Base-by-base conservation (phyloP, 345 rosid species). In the Stellera chamaejasme region DNA sequence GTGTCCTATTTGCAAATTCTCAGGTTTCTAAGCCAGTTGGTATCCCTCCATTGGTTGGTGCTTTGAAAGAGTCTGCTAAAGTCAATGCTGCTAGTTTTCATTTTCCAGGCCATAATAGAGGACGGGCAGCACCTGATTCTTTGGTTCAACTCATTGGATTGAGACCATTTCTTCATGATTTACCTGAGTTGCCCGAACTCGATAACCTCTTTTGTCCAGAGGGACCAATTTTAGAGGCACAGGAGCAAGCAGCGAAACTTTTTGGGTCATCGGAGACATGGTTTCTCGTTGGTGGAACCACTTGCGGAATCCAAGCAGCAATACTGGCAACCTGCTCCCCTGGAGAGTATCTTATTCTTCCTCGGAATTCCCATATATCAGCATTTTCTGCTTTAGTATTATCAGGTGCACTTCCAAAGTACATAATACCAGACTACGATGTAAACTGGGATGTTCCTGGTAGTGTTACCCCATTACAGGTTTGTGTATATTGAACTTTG, bases 91-190 rank as follows among this genome's bases (percentile, higher is more conserved):
- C 77, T 15, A 73, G 76, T 55, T 82, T 82, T 63, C 88, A 79
- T 62, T 82, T 82, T 60, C 88, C 85, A 19, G 88, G 88, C 39
- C 88, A 82, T 66, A 82, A 82, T 52, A 75, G 88, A 63, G 88
- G 88, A 1, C 70, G 54, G 19, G 88, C 82, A 4, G 81, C 82
- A 10, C 88, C 88, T 16, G 54, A 77, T 48, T 77, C 80, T 3
- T 64, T 79, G 36, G 59, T 71, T 25, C 65, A 66, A 39, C 72
- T 82, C 13, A 79, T 82, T 50, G 88, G 88, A 44, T 43, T 56
- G n/a, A 48, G 63, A 39, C 79, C 84, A 10, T 82, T 77, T 62
- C 28, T 59, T 61, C 71, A 82, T 59, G 88, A 82, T 56, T 75
- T 82, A 47, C 80, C 88, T 32, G 82, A 76, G 62, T 82, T 82